Evolutionary conservation across 257 asterid genomes (phyloP).

Genomic region (Salvia rosmarinus): DNA sequence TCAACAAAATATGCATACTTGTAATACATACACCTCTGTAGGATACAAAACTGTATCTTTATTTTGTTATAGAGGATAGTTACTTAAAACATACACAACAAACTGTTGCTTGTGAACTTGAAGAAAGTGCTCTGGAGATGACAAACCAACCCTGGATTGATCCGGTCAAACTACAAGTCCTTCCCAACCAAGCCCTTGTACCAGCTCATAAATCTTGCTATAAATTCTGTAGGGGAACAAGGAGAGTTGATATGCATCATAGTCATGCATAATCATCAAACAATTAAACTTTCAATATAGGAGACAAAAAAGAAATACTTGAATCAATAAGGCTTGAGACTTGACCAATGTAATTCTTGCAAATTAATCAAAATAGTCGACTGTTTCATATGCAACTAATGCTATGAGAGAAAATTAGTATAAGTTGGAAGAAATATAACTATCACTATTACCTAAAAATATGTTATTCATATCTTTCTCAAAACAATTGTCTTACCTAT

Average conservation of each 20-base stretch:
- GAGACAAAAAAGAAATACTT: conserved; percentile 11
- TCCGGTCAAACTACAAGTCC: conserved; percentile 32
- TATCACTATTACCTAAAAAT: no score
- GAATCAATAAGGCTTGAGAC: not conserved
- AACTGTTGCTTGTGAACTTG: conserved; percentile 33
- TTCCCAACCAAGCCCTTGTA: conserved; percentile 51
- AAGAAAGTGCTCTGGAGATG: conserved; percentile 22
- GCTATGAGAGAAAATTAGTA: no score
- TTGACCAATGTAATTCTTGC: not conserved
- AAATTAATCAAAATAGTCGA: not conserved
- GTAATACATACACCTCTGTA: conserved; percentile 28
- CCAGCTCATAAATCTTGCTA: conserved; percentile 67
- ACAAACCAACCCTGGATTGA: conserved; percentile 13
- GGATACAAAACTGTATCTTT: conserved; percentile 32
- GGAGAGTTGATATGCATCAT: conserved; percentile 20
- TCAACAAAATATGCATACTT: conserved; percentile 14
- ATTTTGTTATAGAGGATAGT: conserved; percentile 33
- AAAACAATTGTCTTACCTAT: no score
- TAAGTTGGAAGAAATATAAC: no score
- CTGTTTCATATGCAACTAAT: no score
- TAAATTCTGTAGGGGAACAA: conserved; percentile 56
- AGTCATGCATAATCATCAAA: conserved; percentile 20
- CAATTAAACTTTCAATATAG: not conserved
- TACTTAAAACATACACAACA: conserved; percentile 30
- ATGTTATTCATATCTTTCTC: no score